phyloP scores from a whole-genome alignment of 768 basidiomycete species.

The Hydnomerulius pinastri region DNA sequence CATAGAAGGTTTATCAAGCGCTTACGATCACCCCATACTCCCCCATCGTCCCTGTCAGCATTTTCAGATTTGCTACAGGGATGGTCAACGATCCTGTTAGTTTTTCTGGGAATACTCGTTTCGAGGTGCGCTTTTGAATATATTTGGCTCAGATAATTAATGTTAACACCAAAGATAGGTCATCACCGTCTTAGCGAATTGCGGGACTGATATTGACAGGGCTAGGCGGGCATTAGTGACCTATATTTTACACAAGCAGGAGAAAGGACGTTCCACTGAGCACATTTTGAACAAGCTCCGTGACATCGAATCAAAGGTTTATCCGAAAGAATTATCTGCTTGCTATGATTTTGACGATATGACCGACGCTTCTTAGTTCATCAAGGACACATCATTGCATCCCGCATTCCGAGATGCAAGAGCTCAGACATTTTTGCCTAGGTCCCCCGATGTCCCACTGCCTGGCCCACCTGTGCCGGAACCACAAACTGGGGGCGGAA shows the following conservation, averaged over 20 bases:
- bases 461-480: slow-evolving; percentile 7
- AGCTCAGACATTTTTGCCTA: slow-evolving; percentile 29
- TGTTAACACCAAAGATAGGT: slow-evolving; percentile 21
- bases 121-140: slow-evolving; percentile 21
- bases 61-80: neutral
- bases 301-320: slow-evolving; percentile 31
- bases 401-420: slow-evolving; percentile 36
- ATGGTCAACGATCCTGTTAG: slow-evolving; percentile 29
- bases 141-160: neutral
- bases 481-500: neutral
- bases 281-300: slow-evolving; percentile 31
- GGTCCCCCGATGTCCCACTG: slow-evolving; percentile 27
- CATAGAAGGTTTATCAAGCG: no score
- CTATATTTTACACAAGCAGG: slow-evolving; percentile 32
- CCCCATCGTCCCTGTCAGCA: neutral
- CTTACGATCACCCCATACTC: slow-evolving; percentile 1
- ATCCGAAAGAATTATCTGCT: neutral
- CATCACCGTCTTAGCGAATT: slow-evolving; percentile 35
- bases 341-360: neutral
- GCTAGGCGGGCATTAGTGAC: slow-evolving; percentile 30
- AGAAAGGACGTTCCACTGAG: slow-evolving; percentile 29
- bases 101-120: slow-evolving; percentile 30
- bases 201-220: slow-evolving; percentile 27
- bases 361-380: slow-evolving; percentile 23
- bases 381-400: slow-evolving; percentile 29